Conservation (phyloP, 108 stramenopile species). For the Cylindrotheca fusiformis region DNA sequence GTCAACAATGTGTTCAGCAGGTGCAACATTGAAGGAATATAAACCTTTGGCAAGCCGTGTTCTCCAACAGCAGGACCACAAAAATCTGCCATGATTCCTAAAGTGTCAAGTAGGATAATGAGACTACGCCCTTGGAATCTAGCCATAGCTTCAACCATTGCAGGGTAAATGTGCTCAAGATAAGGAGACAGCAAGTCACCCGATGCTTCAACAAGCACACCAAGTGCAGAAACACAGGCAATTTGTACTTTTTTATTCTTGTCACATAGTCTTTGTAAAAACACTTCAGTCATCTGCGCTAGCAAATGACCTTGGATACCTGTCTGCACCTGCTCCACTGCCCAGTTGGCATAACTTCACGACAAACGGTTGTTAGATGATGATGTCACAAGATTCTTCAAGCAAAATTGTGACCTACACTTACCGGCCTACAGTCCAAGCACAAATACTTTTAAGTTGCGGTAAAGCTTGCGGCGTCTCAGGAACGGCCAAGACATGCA, state of each 20-base stretch:
- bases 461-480: slow-evolving; percentile 52
- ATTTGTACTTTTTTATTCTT: slow-evolving; percentile 84
- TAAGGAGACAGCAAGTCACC: slow-evolving; percentile 84
- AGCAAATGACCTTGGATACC: slow-evolving; percentile 59
- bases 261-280: slow-evolving; percentile 61
- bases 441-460: slow-evolving; percentile 79
- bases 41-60: slow-evolving; percentile 62
- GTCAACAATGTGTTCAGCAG: slow-evolving; percentile 55
- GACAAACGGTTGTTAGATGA: too few relatives aligned
- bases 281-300: slow-evolving; percentile 70
- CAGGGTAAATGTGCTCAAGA: slow-evolving; percentile 68
- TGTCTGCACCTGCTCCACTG: slow-evolving; percentile 70
- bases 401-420: too few relatives aligned
- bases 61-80: slow-evolving; percentile 80
- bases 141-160: slow-evolving; percentile 61
- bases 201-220: slow-evolving; percentile 75
- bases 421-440: slow-evolving; percentile 78
- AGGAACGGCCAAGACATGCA: slow-evolving; percentile 57
- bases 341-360: slow-evolving; percentile 70
- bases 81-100: slow-evolving; percentile 84
- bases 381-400: too few relatives aligned
- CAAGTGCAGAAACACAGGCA: slow-evolving; percentile 79
- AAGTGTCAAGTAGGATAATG: slow-evolving; percentile 79
- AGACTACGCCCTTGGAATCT: slow-evolving; percentile 75
- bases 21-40: slow-evolving; percentile 70